Conservation (phyloP, 805 yeast genomes). For the Lachancea mirantina region DNA sequence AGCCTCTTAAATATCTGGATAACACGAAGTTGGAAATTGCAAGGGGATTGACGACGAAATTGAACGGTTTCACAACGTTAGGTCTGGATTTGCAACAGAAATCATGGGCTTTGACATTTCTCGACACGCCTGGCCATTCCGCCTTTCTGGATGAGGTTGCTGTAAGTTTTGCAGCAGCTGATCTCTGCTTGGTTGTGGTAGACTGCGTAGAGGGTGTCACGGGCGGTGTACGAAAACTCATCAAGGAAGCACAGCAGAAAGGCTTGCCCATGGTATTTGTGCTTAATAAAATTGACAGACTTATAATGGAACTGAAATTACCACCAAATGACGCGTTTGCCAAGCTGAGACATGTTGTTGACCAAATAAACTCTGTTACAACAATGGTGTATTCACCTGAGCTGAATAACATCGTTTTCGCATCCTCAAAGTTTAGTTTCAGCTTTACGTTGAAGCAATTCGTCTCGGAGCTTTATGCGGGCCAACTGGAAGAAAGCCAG, state of each 20-base stretch:
- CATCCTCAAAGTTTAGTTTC: constrained; percentile 56
- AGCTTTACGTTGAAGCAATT: constrained; percentile 65
- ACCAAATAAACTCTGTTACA: constrained; percentile 55
- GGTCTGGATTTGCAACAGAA: constrained; percentile 45
- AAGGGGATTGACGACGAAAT: constrained; percentile 61
- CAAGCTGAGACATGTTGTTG: constrained; percentile 55
- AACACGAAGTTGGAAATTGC: constrained; percentile 60
- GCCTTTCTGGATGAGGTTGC: constrained; percentile 74
- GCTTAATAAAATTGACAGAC: constrained; percentile 76
- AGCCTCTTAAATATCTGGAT: constrained; percentile 61
- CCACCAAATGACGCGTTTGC: constrained; percentile 68
- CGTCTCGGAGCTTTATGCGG: constrained; percentile 41
- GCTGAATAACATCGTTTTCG: constrained; percentile 62
- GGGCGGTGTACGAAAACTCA: constrained; percentile 43
- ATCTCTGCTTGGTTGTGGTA: constrained; percentile 62
- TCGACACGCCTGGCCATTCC: constrained; percentile 91
- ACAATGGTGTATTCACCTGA: constrained; percentile 49
- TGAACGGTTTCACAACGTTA: constrained; percentile 55
- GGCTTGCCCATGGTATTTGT: constrained; percentile 52
- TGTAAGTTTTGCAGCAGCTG: constrained; percentile 50
- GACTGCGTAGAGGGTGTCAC: constrained; percentile 83
- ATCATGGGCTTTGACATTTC: constrained; percentile 52
- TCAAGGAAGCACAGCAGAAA: constrained; percentile 45
- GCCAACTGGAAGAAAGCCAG: constrained; percentile 30
- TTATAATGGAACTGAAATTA: constrained; percentile 70